Conservation (phyloP, 2,329 filamentous ascomycete species). For the Pyrenochaeta sp. region DNA sequence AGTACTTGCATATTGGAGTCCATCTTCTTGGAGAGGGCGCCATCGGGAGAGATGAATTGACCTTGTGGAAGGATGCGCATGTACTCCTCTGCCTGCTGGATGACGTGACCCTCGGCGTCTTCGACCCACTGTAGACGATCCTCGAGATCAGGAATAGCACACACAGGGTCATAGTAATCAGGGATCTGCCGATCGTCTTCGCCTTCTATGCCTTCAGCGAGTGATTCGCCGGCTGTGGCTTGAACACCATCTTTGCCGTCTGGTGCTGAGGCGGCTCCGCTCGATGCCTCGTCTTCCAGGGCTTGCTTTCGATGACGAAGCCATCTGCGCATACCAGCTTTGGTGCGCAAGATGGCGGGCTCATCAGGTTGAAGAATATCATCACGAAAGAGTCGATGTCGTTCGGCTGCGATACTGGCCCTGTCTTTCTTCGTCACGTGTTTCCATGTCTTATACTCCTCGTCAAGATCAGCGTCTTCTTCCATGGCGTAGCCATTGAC, state of each 20-base stretch:
- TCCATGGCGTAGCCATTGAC: conserved; percentile 71
- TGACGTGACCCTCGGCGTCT: conserved; percentile 85
- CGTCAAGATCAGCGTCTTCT: conserved; percentile 84
- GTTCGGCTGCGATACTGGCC: conserved; percentile 83
- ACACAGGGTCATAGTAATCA: conserved; percentile 92
- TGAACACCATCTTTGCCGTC: conserved; percentile 57
- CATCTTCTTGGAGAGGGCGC: conserved; percentile 78
- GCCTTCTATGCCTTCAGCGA: conserved; percentile 92
- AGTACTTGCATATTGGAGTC: conserved; percentile 92
- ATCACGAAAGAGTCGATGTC: conserved; percentile 84
- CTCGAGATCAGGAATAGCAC: conserved; percentile 83
- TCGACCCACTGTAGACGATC: conserved; percentile 84
- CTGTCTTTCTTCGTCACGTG: conserved; percentile 97
- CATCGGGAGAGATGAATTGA: conserved; percentile 76
- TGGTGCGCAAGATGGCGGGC: conserved; percentile 82
- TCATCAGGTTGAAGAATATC: conserved; percentile 87
- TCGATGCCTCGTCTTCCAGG: conserved; percentile 48
- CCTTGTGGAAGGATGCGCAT: conserved; percentile 78
- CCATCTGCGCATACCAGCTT: conserved; percentile 89
- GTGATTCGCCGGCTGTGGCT: conserved; percentile 70
- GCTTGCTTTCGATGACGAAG: conserved; percentile 78
- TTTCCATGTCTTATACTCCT: conserved; percentile 98
- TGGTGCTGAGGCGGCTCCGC: conserved; percentile 57
- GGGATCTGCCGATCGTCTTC: conserved; percentile 82
- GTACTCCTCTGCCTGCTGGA: conserved; percentile 87